Evolutionary conservation across 768 basidiomycete species (phyloP), one percentile per base, ranked within the genome.

Genomic region (Panaeolus cyanescens): DNA sequence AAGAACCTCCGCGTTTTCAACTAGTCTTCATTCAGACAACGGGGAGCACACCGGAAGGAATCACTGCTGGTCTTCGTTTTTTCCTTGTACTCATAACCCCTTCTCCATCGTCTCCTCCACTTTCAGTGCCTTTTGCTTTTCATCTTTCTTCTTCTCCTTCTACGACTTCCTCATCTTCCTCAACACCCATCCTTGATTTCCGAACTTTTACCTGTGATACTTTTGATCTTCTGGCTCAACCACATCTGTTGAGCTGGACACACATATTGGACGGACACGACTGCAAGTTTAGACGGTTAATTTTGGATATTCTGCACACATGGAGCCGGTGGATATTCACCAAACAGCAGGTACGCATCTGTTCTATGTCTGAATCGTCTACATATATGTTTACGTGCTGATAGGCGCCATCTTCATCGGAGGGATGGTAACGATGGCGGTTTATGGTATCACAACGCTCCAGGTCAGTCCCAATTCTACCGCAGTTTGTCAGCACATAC

Each of bases 401-500:
- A 22, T 56, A 77, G 78, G 80, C 20, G 73, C 76, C 20, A 70
- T 79, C 67, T 72, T 79, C 58, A 70, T 77, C 32, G 78, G 76
- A 13, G 70, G 71, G 20, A 67, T 78, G 58, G 57, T 78, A 13
- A 71, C 77, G 15, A 76, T 76, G 76, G 65, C 68, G 37, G 62
- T 80, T 59, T 81, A 80, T 59, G 79, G 80, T 9, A 77, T 82
- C 25, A 82, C 80, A 1, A 77, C 75, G 13, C 68, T 81, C 25
- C 80, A 80, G 71, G 79, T 75, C 53, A 58, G 72, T 58, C 50
- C 32, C 13, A 13, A 1, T 4, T 15, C 25, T 28, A 28, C 1
- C 15, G 10, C 22, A 8, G 19, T 22, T 28, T 28, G 30, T 15
- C 7, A 4, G 5, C 20, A 3, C 15, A 30, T 50, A 8, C 45